phyloP scores from a whole-genome alignment of 768 basidiomycete genomes.

The Xerocomellus intermedius region DNA sequence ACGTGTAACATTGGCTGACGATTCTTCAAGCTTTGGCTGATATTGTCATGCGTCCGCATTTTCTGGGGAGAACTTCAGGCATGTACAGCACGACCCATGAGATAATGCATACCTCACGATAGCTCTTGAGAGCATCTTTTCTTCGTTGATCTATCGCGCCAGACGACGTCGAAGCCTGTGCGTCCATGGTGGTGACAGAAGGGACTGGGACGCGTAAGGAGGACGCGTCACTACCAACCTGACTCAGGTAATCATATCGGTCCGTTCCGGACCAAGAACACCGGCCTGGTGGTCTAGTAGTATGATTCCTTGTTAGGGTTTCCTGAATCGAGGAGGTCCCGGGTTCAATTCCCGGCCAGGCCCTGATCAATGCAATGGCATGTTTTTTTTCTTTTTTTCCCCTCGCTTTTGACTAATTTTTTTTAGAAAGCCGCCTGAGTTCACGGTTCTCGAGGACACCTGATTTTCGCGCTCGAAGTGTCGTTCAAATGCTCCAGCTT shows the following conservation, averaged over 20 bases:
- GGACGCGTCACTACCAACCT: slow-evolving; percentile 27
- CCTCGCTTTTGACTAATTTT: too few relatives aligned
- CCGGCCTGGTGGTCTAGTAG: slow-evolving; percentile 53
- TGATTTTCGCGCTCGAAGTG: neutral
- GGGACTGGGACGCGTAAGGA: slow-evolving; percentile 8
- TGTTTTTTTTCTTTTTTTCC: neutral
- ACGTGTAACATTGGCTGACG: slow-evolving; percentile 47
- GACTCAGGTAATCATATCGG: neutral
- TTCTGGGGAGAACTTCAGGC: slow-evolving; percentile 55
- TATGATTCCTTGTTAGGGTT: slow-evolving; percentile 55
- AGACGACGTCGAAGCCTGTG: slow-evolving; percentile 49
- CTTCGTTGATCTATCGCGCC: slow-evolving; percentile 67
- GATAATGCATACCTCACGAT: slow-evolving; percentile 60
- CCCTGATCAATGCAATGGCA: slow-evolving; percentile 28
- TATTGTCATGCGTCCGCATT: slow-evolving; percentile 88
- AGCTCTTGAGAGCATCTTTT: slow-evolving; percentile 70
- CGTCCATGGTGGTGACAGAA: slow-evolving; percentile 25
- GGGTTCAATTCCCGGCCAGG: slow-evolving; percentile 61
- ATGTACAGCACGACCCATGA: neutral
- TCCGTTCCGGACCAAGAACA: rapidly evolving
- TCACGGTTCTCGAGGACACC: neutral
- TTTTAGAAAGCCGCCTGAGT: neutral
- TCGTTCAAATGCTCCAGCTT: neutral
- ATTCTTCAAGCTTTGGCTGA: slow-evolving; percentile 86
- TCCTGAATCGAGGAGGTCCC: slow-evolving; percentile 52